Evolutionary conservation across 352 stramenopile species (phyloP), one percentile per base, ranked within the genome.

Genomic region (Globisporangium mamillatum): DNA sequence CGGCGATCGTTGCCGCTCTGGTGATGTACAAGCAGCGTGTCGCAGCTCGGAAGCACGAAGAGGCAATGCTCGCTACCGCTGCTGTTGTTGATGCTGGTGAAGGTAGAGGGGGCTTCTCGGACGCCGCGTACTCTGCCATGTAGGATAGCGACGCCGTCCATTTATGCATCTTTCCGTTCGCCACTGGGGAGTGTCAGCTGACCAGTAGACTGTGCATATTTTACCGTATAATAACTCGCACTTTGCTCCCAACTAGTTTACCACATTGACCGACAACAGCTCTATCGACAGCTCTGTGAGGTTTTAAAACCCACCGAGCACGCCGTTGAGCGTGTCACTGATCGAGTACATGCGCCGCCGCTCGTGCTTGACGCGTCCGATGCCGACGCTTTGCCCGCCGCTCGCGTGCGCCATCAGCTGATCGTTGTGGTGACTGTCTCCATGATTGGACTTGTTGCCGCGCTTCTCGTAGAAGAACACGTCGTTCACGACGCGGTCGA

Each of bases 391-490:
- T 61, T 91, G 84, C 0, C 84, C 82, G 8, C 82, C 82, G 46
- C 77, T 84, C 1, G 71, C 76, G 24, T 76, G 70, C 2, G 62
- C 74, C 61, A 82, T 76, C 50, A 81, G 70, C 70, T 75, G 7
- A 63, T 71, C 24, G 24, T 46, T 14, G 14, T 38, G 50, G 50
- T 10, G 9, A 14, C 44, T 27, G 10, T 69, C 71, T n/a, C n/a
- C n/a, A 46, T 34, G 85, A 60, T 2, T 50, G 36, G 4, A 78
- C 69, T 41, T 54, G 27, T 4, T 61, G 4, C 69, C 60, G 2
- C 79, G 79, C 67, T 93, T 93, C 48, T 93, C 82, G 64, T 91
- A 95, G 59, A 95, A 95, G 68, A 94, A 94, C 1, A 93, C 88
- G 60, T 94, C 84, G 44, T 94, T 90, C 50, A 94, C 83, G 8